These are phyloP conservation scores for Ustilago tritici DNA, from an alignment of 1,284 basidiomycete genomes.

Conservation along the genomic window DNA sequence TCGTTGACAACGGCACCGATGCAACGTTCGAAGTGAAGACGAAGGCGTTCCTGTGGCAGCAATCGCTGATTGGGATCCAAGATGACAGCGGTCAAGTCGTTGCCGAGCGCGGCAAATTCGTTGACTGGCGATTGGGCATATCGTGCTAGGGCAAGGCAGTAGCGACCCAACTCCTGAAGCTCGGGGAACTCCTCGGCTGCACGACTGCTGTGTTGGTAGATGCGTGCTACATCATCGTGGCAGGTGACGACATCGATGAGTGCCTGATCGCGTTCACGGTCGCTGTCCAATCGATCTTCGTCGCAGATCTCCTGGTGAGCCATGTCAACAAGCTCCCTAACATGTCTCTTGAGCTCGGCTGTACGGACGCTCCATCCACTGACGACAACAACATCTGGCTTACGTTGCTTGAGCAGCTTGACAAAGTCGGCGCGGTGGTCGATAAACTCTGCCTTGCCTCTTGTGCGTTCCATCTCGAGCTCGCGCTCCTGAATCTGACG, in stretches of 20 bases:
- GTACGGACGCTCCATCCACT: conserved; percentile 80
- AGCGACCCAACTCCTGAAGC: conserved; percentile 84
- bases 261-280: conserved; percentile 45
- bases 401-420: conserved; percentile 82
- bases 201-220: conserved; percentile 91
- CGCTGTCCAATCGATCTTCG: conserved; percentile 43
- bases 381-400: conserved; percentile 88
- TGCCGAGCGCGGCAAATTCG: conserved; percentile 66
- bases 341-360: conserved; percentile 76
- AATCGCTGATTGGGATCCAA: conserved; percentile 82
- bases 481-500: conserved; percentile 72
- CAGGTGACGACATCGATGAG: conserved; percentile 78
- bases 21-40: conserved; percentile 84
- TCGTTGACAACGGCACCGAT: conserved; percentile 90
- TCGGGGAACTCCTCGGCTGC: conserved; percentile 87
- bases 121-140: conserved; percentile 89
- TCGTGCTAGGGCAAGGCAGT: conserved; percentile 92
- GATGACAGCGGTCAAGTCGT: conserved; percentile 63
- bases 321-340: conserved; percentile 76
- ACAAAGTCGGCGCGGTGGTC: conserved; percentile 75
- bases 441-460: conserved; percentile 74
- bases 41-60: conserved; percentile 84
- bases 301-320: conserved; percentile 70
- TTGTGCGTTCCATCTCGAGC: conserved; percentile 66
- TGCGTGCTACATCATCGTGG: conserved; percentile 89